Evolutionary conservation across 257 asterid genomes (phyloP), one percentile per base, ranked within the genome.

Genomic region (Asclepias syriaca): DNA sequence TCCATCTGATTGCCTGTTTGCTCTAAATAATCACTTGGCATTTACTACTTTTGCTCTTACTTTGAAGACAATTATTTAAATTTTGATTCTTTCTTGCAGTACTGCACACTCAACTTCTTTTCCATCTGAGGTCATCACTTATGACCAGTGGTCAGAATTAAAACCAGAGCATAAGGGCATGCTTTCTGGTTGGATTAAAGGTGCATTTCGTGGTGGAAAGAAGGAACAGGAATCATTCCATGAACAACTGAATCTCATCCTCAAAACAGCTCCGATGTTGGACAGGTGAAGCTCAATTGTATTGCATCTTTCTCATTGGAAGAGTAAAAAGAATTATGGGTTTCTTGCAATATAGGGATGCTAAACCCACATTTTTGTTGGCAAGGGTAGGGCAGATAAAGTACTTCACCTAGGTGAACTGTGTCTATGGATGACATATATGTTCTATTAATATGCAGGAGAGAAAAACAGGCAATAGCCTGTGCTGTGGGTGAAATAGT

Each of bases 241-340:
- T 54, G 89, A 88, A 78, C 80, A 85, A 78, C 88, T 95, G 63
- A 85, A 81, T 74, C 75, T 79, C 59, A 85, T 85, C 77, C 95
- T 95, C 72, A 76, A 84, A 81, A 92, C 98, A 3, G 90, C 97
- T 80, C 99, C 99, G 66, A 84, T 78, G 81, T 94, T 84, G 84
- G 98, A 91, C 76, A 91, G 97, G 97, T 93, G 72, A 64, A 18
- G 50, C n/a, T 64, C 0, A 13, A 13, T 64, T 1, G 4, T 18
- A 8, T 37, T 19, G 68, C 15, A 34, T 34, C 50, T 64, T 37
- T 64, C 22, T 45, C 50, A 18, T 37, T 37, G 68, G 64, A 61
- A 37, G 39, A 34, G 27, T 18, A 3, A 18, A 64, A 21, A 37
- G 24, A 34, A 32, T 61, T 34, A 10, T 37, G 15, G 50, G 68